Evolutionary conservation across 352 stramenopile genomes (phyloP).

Genomic region (Blastocystis sp.): DNA sequence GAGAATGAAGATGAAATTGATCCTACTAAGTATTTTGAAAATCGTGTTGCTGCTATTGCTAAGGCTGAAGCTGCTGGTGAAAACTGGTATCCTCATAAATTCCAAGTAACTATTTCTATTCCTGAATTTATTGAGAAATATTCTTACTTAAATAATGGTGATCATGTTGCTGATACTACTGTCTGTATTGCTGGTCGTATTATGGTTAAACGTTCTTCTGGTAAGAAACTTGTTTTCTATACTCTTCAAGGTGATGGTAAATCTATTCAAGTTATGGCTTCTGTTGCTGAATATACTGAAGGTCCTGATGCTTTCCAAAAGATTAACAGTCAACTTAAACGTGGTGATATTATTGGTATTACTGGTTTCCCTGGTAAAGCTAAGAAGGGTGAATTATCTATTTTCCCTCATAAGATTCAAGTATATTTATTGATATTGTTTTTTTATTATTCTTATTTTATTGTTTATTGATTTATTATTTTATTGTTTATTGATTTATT

Average conservation of each 20-base stretch:
- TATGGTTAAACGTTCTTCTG: slow-evolving; percentile 74
- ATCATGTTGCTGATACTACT: slow-evolving; percentile 53
- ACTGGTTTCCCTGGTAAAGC: slow-evolving; percentile 75
- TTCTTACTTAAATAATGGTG: slow-evolving; percentile 54
- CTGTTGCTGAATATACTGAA: slow-evolving; percentile 52
- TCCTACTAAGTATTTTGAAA: slow-evolving; percentile 87
- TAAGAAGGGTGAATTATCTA: slow-evolving; percentile 85
- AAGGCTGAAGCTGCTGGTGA: slow-evolving; percentile 67
- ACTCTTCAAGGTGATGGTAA: slow-evolving; percentile 74
- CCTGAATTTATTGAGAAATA: slow-evolving; percentile 76
- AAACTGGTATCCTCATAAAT: slow-evolving; percentile 96
- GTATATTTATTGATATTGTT: too few species aligned
- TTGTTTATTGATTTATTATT: too few species aligned
- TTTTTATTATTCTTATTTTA: too few species aligned
- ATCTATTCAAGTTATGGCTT: slow-evolving; percentile 89
- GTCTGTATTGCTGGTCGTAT: slow-evolving; percentile 78
- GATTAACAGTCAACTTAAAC: slow-evolving; percentile 68
- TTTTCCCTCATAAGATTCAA: slow-evolving; percentile 70
- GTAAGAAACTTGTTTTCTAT: slow-evolving; percentile 91
- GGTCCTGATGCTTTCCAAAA: slow-evolving; percentile 56
- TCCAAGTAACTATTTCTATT: slow-evolving; percentile 70
- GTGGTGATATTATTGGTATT: slow-evolving; percentile 85
- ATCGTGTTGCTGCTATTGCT: slow-evolving; percentile 65
- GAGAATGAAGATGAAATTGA: slow-evolving; percentile 78
- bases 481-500: too few species aligned